Evolutionary conservation across 495 filamentous ascomycete genomes (phyloP).

Genomic region (Aspergillus homomorphus): DNA sequence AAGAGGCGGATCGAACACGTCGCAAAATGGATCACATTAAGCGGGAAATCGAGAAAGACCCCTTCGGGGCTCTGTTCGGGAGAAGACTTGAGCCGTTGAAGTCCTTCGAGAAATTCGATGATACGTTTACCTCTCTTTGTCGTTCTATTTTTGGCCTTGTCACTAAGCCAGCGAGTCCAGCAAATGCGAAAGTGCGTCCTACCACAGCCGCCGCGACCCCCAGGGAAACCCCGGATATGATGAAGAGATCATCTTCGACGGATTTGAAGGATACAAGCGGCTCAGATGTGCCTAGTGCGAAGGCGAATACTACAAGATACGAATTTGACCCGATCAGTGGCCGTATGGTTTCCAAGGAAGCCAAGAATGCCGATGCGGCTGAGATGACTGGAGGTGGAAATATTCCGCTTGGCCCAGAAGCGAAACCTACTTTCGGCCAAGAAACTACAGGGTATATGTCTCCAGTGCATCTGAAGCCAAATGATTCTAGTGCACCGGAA

Average conservation of each 20-base stretch:
- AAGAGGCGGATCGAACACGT: conserved; percentile 19
- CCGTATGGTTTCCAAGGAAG: conserved; percentile 32
- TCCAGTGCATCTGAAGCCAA: background rate
- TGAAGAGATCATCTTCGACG: background rate
- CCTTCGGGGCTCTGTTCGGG: conserved; percentile 44
- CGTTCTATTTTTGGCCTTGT: conserved; percentile 24
- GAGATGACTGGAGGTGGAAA: background rate
- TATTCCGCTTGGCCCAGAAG: background rate
- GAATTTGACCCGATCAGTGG: conserved; percentile 42
- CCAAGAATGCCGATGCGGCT: conserved; percentile 2
- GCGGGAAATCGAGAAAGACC: conserved; percentile 38
- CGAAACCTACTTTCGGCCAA: background rate
- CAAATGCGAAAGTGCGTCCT: conserved; percentile 4
- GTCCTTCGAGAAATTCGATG: conserved; percentile 15
- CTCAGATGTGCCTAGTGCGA: background rate
- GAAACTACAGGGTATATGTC: conserved; percentile 10
- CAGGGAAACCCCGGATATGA: background rate
- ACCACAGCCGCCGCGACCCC: background rate
- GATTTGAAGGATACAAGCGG: conserved; percentile 10
- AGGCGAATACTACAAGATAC: conserved; percentile 9
- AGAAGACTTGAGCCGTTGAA: conserved; percentile 26
- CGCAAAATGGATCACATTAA: conserved; percentile 32
- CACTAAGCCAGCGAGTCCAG: conserved; percentile 3
- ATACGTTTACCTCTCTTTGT: conserved; percentile 26
- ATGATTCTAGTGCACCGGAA: background rate